Conservation (phyloP, 306 rosid species). For the Quercus cerris region DNA sequence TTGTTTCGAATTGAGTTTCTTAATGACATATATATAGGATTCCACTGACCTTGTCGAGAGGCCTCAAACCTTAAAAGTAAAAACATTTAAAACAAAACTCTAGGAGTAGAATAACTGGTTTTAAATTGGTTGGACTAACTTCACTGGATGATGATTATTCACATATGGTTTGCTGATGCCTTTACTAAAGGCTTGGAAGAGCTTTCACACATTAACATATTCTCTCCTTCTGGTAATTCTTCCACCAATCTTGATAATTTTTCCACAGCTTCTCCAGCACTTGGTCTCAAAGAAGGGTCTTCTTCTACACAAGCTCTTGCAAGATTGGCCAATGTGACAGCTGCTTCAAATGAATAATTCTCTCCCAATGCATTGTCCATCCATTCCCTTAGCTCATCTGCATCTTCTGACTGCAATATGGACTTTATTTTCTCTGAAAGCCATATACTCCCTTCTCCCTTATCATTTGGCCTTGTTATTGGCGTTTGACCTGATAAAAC, state of each 20-base stretch:
- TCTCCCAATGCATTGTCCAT: constrained; percentile 77
- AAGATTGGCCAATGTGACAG: constrained; percentile 49
- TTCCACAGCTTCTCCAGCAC: constrained; percentile 61
- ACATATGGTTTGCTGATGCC: constrained; percentile 39
- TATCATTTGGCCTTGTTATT: constrained; percentile 44
- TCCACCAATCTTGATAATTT: constrained; percentile 61
- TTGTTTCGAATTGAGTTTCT: constrained; percentile 25
- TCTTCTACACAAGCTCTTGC: constrained; percentile 75
- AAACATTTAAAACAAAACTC: background rate
- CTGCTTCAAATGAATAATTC: constrained; percentile 61
- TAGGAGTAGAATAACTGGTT: background rate
- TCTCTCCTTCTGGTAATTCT: constrained; percentile 49
- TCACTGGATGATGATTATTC: constrained; percentile 12
- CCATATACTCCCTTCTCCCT: constrained; percentile 50
- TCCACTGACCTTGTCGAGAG: background rate
- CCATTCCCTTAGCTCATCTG: constrained; percentile 67
- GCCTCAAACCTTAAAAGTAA: background rate
- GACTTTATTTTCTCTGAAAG: constrained; percentile 52
- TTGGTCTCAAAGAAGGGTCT: constrained; percentile 64
- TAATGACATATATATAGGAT: constrained; percentile 17
- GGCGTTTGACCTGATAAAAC: constrained; percentile 63
- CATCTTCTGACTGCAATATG: constrained; percentile 52
- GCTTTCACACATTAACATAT: constrained; percentile 51
- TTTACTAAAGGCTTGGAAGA: constrained; percentile 68
- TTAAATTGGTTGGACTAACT: background rate